Base-by-base conservation (phyloP, 768 basidiomycete species). In the Lyophyllum shimeji region DNA sequence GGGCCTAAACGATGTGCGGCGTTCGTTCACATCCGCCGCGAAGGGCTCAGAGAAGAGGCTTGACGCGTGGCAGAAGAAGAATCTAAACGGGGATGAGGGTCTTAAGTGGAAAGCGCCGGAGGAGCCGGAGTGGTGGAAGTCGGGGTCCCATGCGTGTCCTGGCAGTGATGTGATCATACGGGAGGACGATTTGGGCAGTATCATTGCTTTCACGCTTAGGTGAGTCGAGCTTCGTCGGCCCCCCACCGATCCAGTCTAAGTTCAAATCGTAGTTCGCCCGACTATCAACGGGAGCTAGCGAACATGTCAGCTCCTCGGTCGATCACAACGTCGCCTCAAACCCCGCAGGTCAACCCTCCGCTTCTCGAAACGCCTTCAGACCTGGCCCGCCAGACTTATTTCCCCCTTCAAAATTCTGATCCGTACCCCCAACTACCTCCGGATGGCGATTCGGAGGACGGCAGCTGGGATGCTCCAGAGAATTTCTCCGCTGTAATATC, bases 131-230 rank as follows among this genome's bases (percentile, higher is more conserved):
- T 91, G 88, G 88, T 89, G 86, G 86, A 68, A 64, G 15, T 71
- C 69, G 18, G 78, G 77, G 8, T 84, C 76, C 64, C 85, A 90
- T 72, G 82, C 79, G 29, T 73, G 87, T 17, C 86, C 88, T n/a
- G 82, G 82, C 3, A 79, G 84, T 7, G 85, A 82, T 63, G 76
- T 89, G 4, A 78, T 89, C 56, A 80, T 90, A 8, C 68, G 81
- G 47, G 89, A 90, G 64, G 77, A 81, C 63, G 87, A 89, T 67
- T 87, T 84, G 86, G 87, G 87, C 7, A 89, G 87, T 66, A 83
- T 91, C 46, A 90, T 90, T 60, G 84, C 89, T 6, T 89, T 86
- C 68, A 88, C 87, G 7, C 69, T 90, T 48, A 86, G 86, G 86
- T 87, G 58, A 18, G 73, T 65, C 31, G 23, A 9, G 37, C 48